phyloP scores from a whole-genome alignment of 129 eudicot species.

The Centaurea solstitialis region DNA sequence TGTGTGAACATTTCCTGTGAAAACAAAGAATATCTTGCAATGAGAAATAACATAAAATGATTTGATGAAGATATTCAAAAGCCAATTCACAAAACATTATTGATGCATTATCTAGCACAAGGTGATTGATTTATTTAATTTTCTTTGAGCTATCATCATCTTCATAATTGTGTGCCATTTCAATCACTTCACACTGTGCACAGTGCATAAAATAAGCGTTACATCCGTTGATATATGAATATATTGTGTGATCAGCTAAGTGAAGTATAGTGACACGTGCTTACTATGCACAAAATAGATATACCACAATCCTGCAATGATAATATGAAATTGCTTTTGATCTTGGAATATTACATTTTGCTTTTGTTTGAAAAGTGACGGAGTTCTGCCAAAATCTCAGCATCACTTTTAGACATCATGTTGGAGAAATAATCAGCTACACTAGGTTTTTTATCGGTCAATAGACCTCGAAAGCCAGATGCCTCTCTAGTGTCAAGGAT shows the following conservation, averaged over 20 bases:
- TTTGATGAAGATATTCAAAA: neutral
- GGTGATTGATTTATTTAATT: neutral
- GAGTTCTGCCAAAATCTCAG: conserved; percentile 57
- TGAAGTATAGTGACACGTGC: neutral
- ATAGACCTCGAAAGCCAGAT: conserved; percentile 49
- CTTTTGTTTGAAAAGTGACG: conserved; percentile 43
- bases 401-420: conserved; percentile 42
- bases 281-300: neutral
- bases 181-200: neutral
- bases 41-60: neutral
- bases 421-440: conserved; percentile 44
- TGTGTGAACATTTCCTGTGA: conserved; percentile 57
- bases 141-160: neutral
- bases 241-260: neutral
- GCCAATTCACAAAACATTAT: neutral
- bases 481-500: conserved; percentile 55
- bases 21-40: conserved; percentile 4
- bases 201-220: neutral
- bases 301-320: neutral
- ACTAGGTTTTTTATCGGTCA: conserved; percentile 37
- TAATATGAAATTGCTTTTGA: neutral
- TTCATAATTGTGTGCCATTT: neutral
- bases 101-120: neutral
- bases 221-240: neutral
- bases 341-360: conserved; percentile 35